phyloP scores from a whole-genome alignment of 1,284 basidiomycete genomes.

The Ganoderma lingzhi region DNA sequence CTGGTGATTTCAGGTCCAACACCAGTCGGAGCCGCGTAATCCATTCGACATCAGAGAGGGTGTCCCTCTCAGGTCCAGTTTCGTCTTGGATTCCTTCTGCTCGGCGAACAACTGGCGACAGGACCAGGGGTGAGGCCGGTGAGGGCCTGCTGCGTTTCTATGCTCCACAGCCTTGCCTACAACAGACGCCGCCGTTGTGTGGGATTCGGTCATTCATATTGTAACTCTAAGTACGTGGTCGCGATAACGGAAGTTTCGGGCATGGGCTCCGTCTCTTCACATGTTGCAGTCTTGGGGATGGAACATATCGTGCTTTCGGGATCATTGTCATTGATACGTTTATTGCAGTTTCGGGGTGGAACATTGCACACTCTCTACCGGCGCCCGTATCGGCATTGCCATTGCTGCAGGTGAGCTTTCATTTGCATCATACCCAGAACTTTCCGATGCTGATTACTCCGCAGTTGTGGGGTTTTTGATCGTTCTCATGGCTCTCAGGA shows the following conservation, averaged over 20 bases:
- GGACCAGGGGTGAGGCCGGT: not conserved
- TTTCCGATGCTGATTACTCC: not conserved
- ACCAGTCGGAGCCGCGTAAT: not conserved
- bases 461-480: slow-evolving; percentile 28
- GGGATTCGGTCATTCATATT: not conserved
- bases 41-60: not conserved
- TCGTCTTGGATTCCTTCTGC: not conserved
- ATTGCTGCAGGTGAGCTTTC: slow-evolving; percentile 37
- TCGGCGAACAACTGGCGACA: not conserved
- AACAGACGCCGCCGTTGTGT: not conserved
- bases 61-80: not conserved
- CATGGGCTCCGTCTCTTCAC: not conserved
- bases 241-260: not conserved
- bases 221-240: not conserved
- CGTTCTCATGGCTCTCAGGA: slow-evolving; percentile 25
- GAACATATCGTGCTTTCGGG: not conserved
- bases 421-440: too few relatives aligned
- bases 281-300: not conserved
- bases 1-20: not conserved
- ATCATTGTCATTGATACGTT: not conserved
- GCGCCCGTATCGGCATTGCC: slow-evolving; percentile 40
- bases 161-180: not conserved
- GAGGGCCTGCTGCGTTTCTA: not conserved
- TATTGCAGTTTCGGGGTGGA: slow-evolving; percentile 31
- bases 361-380: slow-evolving; percentile 38